Evolutionary conservation across 768 basidiomycete genomes (phyloP).

Genomic region (Coprinopsis sp.): DNA sequence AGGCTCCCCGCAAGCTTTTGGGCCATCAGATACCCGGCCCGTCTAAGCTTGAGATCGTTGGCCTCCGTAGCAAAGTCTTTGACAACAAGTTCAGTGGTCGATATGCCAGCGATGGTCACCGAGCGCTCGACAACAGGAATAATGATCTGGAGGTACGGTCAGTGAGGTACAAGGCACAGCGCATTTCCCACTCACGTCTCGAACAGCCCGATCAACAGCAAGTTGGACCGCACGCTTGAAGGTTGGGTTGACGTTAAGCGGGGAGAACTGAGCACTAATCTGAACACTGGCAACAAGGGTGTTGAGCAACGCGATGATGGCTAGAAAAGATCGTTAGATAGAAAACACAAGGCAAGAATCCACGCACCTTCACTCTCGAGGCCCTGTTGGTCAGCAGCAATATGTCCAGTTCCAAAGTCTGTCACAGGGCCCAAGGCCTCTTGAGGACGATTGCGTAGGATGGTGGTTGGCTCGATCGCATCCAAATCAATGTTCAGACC

Average conservation of each 20-base stretch:
- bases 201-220: slow-evolving; percentile 90
- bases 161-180: slow-evolving; percentile 1
- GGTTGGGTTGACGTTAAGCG: slow-evolving; percentile 67
- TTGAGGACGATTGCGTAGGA: slow-evolving; percentile 74
- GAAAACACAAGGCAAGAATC: background rate
- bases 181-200: slow-evolving; percentile 60
- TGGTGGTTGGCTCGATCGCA: slow-evolving; percentile 74
- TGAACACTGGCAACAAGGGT: slow-evolving; percentile 68
- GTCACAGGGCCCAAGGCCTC: slow-evolving; percentile 55
- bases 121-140: slow-evolving; percentile 96
- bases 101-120: slow-evolving; percentile 97
- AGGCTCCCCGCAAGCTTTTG: slow-evolving; percentile 95
- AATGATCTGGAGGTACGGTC: slow-evolving; percentile 60
- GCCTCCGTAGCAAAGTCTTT: slow-evolving; percentile 96
- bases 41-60: slow-evolving; percentile 85
- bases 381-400: slow-evolving; percentile 58
- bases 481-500: slow-evolving; percentile 84
- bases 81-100: slow-evolving; percentile 88
- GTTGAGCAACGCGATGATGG: slow-evolving; percentile 65
- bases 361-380: slow-evolving; percentile 38
- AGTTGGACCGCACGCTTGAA: slow-evolving; percentile 90
- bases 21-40: slow-evolving; percentile 93
- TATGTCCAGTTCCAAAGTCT: slow-evolving; percentile 76
- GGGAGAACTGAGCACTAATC: slow-evolving; percentile 73
- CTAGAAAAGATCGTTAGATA: background rate